Percentiles rank a stretch among this genome's conserved stretches.
Conservation (phyloP, 1,284 basidiomycete species). For the Cystobasidiaceae sp. region DNA sequence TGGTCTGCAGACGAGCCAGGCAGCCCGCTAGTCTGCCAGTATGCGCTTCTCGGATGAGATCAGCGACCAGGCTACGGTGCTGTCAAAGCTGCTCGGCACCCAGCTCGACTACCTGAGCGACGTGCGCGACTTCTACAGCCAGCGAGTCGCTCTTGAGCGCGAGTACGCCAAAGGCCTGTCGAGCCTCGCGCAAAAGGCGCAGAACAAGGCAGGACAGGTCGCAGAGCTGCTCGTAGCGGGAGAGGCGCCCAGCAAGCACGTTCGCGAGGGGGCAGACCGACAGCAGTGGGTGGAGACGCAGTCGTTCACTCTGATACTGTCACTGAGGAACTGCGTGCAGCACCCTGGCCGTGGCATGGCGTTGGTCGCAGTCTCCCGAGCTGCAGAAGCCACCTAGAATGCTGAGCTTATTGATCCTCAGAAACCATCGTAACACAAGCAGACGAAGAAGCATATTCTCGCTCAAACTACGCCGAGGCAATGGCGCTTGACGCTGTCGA, state of each 20-base stretch:
- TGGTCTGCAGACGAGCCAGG: background rate
- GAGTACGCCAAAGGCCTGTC: conserved; percentile 27
- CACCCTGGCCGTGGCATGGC: conserved; percentile 27
- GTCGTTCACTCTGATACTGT: too few species aligned
- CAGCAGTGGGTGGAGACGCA: conserved; percentile 17
- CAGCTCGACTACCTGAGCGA: conserved; percentile 23
- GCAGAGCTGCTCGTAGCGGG: conserved; percentile 24
- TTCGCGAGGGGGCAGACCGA: conserved; percentile 25
- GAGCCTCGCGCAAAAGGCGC: conserved; percentile 23
- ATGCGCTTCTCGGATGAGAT: conserved; percentile 12
- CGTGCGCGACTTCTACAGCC: conserved; percentile 19
- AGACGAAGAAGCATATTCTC: conserved; percentile 29
- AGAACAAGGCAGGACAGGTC: conserved; percentile 17
- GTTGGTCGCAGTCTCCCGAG: too few species aligned
- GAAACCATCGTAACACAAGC: conserved; percentile 20
- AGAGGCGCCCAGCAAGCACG: conserved; percentile 25
- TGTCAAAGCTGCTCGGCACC: conserved; percentile 23
- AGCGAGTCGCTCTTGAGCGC: conserved; percentile 9
- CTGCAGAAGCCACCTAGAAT: too few species aligned
- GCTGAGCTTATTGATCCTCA: background rate
- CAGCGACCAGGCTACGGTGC: conserved; percentile 9
- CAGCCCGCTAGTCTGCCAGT: too few species aligned
- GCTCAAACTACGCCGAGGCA: conserved; percentile 26
- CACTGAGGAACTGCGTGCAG: conserved; percentile 3
- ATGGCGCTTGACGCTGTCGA: conserved; percentile 19